Conservation (phyloP, 176 grass and related monocot species). For the Cenchrus americanus region DNA sequence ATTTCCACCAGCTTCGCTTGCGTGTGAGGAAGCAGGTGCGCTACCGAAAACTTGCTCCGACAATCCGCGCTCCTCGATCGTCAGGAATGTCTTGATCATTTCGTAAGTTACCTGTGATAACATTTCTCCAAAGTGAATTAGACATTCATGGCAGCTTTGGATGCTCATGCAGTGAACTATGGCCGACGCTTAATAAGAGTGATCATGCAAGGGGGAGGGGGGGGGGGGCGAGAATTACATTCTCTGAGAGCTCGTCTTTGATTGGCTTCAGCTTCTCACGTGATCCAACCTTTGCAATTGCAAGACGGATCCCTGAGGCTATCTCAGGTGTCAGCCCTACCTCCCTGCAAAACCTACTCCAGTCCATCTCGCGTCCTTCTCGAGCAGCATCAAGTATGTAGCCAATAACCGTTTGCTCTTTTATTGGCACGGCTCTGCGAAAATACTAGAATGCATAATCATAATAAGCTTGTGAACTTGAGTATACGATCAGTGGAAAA, state of each 20-base stretch:
- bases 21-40: conserved; percentile 4
- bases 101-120: conserved; percentile 76
- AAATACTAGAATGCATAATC: conserved; percentile 57
- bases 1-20: conserved; percentile 24
- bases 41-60: conserved; percentile 56
- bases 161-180: conserved; percentile 5
- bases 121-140: conserved; percentile 17
- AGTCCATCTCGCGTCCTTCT: conserved; percentile 75
- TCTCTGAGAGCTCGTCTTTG: conserved; percentile 87
- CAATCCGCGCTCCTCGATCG: conserved; percentile 59
- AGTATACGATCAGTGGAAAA: conserved; percentile 21
- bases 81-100: conserved; percentile 70
- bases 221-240: conserved; percentile 54
- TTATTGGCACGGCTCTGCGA: conserved; percentile 76
- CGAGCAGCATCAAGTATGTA: conserved; percentile 90
- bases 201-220: background rate
- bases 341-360: conserved; percentile 78
- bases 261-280: conserved; percentile 71
- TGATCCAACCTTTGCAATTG: conserved; percentile 80
- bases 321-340: conserved; percentile 70
- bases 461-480: conserved; percentile 27
- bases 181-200: background rate
- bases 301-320: conserved; percentile 59
- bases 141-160: conserved; percentile 1
- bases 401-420: conserved; percentile 74